Base-by-base conservation (phyloP, 1,284 basidiomycete species). In the Microbotryum lychnidis-dioicae region DNA sequence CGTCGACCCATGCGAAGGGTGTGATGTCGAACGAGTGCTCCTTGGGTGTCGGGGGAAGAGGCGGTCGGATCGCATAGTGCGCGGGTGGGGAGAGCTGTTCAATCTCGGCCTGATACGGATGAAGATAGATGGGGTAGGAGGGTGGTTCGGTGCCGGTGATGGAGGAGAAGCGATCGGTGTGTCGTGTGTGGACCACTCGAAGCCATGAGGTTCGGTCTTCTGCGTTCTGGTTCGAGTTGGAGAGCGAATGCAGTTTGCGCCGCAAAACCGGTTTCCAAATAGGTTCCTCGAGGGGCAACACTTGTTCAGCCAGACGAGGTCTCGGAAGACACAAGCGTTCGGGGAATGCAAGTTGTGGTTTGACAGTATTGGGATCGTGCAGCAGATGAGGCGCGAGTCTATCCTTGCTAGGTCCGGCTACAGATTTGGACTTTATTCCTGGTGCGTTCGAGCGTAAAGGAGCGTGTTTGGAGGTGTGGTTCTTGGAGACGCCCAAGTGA, bases 261-360 rank as follows among this genome's bases (percentile, higher is more conserved):
- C 46, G 48, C 12, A 65, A 21, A 50, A 61, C 29, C 2, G 62
- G 63, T 33, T 56, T 63, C 60, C 60, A 65, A 29, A 33, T 45
- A 8, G 51, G 59, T 51, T 50, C 51, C 51, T 84, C 87, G 18
- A 91, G 76, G 0, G 90, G 87, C 0, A 89, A 84, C 74, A 84
- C 81, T 2, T 84, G 55, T 77, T 79, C 84, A 84, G 90, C 3
- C 68, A 67, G 6, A 78, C 78, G 1, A 76, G 70, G 59, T 81
- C 78, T 55, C 74, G 73, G 14, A 73, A 78, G 71, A 87, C 86
- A 80, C 12, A 79, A 75, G 48, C 78, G 79, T 25, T 77, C 76
- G 55, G 79, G 81, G 77, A 94, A 94, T 20, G 73, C 72, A 0
- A 84, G 74, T 71, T 96, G 91, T 0, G 92, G 90, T 75, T 94